Evolutionary conservation across 371 early-diverging fungal species (phyloP).

Genomic region (Mucor ambiguus): DNA sequence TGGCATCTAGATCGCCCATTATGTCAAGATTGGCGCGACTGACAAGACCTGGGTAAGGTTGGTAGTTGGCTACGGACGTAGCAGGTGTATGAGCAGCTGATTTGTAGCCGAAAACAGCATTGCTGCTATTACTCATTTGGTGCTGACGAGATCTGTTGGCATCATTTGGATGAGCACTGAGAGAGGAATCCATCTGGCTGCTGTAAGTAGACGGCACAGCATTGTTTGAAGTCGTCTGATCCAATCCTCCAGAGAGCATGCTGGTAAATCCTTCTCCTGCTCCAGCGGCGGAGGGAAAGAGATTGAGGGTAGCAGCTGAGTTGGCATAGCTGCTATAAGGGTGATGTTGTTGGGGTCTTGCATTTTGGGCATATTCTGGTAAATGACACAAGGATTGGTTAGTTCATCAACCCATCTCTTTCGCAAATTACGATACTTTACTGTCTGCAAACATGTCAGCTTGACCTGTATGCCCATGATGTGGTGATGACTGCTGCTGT

Average conservation of each 20-base stretch:
- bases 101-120: background rate
- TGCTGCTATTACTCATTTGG: background rate
- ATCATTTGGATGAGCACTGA: background rate
- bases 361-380: background rate
- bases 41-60: slow-evolving; percentile 57
- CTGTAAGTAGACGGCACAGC: background rate
- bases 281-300: slow-evolving; percentile 1
- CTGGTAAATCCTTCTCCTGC: slow-evolving; percentile 1
- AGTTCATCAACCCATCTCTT: background rate
- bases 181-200: background rate
- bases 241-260: slow-evolving; percentile 1
- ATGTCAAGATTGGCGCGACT: slow-evolving; percentile 69
- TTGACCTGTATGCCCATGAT: background rate
- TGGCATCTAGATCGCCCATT: slow-evolving; percentile 58
- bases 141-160: background rate
- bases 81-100: slow-evolving; percentile 12
- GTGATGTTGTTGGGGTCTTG: background rate
- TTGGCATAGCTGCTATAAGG: background rate
- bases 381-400: background rate
- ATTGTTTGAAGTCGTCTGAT: background rate
- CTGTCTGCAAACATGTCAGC: background rate
- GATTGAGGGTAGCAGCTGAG: background rate
- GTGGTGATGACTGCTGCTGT: background rate
- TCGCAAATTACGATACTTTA: background rate
- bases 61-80: slow-evolving; percentile 38